Conservation (phyloP, 495 filamentous ascomycete species). For the Cercophora samala region DNA sequence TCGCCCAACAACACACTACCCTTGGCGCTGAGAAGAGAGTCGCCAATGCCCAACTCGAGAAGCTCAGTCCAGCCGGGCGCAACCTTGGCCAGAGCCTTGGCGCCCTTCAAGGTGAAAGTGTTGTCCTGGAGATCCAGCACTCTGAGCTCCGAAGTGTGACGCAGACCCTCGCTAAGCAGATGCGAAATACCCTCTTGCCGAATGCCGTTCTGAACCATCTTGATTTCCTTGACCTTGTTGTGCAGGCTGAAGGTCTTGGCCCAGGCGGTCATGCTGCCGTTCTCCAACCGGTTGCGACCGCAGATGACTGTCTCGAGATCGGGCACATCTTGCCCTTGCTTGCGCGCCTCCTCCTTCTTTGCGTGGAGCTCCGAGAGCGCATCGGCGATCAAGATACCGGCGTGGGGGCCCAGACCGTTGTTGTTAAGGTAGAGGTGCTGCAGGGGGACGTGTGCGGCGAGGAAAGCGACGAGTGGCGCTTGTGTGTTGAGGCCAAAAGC, state of each 20-base stretch:
- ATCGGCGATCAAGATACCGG: conserved; percentile 81
- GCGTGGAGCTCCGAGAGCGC: conserved; percentile 69
- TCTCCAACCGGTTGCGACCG: conserved; percentile 92
- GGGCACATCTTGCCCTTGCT: conserved; percentile 63
- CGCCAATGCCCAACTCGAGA: conserved; percentile 80
- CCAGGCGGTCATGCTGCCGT: conserved; percentile 94
- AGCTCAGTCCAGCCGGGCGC: conserved; percentile 71
- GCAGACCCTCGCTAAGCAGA: conserved; percentile 72
- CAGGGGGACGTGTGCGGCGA: conserved; percentile 78
- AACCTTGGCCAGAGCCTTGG: conserved; percentile 71
- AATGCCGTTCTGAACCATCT: conserved; percentile 99
- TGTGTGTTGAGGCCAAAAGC: conserved; percentile 93
- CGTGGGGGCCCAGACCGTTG: conserved; percentile 92
- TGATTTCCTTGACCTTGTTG: conserved; percentile 72
- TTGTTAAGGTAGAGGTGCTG: conserved; percentile 94
- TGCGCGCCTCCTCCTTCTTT: conserved; percentile 74
- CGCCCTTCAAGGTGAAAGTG: conserved; percentile 82
- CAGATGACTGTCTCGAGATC: conserved; percentile 91
- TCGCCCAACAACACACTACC: conserved; percentile 71
- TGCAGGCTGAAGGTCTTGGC: conserved; percentile 79
- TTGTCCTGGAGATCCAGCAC: conserved; percentile 94
- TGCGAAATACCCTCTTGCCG: conserved; percentile 83
- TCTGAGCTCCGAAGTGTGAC: conserved; percentile 59
- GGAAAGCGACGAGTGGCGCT: conserved; percentile 78
- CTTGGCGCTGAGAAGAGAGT: conserved; percentile 78